Conservation (phyloP, 164 flowering plant species). For the Tetracentron sinense region DNA sequence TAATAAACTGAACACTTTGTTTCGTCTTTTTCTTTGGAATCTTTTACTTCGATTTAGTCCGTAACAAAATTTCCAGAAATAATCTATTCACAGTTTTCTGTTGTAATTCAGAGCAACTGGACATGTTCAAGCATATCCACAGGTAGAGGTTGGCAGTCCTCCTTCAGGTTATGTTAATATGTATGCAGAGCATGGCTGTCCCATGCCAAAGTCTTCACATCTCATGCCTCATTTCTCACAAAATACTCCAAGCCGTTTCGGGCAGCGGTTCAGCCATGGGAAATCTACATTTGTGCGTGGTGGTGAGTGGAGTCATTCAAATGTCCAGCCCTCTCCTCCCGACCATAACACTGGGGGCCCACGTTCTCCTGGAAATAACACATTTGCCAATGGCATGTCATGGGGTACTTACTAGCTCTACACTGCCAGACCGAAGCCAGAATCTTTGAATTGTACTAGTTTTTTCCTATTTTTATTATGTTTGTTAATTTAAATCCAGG, state of each 20-base stretch:
- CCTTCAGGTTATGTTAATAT: constrained; percentile 48
- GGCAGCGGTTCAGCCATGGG: constrained; percentile 57
- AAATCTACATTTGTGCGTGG: constrained; percentile 38
- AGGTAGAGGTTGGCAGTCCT: constrained; percentile 47
- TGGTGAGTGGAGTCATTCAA: constrained; percentile 52
- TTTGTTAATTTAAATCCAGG: background rate
- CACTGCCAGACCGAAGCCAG: background rate
- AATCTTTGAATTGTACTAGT: background rate
- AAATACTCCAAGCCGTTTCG: constrained; percentile 73
- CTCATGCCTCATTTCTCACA: constrained; percentile 49
- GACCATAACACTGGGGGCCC: constrained; percentile 43
- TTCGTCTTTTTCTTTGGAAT: no score
- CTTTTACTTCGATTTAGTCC: no score
- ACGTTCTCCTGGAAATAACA: constrained; percentile 53
- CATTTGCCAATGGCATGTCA: constrained; percentile 41
- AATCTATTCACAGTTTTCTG: background rate
- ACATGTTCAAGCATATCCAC: constrained; percentile 48
- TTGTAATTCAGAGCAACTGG: constrained; percentile 54
- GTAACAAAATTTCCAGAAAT: no score
- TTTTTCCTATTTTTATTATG: background rate
- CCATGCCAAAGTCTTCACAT: constrained; percentile 45
- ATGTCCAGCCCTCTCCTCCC: constrained; percentile 44
- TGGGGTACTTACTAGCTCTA: constrained; percentile 65
- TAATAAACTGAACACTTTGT: no score
- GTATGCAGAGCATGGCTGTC: constrained; percentile 40